Evolutionary conservation across 495 filamentous ascomycete genomes (phyloP), one percentile per base, ranked within the genome.

Genomic region (Acidomyces sp.): DNA sequence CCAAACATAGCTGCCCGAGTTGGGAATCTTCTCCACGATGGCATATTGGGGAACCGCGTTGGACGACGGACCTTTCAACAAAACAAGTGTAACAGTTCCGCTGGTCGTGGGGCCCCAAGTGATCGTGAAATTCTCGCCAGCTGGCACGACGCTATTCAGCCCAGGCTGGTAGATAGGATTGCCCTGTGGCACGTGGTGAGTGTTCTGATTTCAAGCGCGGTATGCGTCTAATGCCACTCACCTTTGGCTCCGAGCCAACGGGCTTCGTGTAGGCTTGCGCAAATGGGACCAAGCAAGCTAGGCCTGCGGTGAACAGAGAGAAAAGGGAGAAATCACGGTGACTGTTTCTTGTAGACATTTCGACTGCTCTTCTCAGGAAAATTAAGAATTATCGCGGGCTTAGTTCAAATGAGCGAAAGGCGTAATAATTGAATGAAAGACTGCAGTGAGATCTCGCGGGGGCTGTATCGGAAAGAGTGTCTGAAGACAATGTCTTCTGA

Each of bases 1-100:
- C 75, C 75, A 82, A 12, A 37, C 29, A 66, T 57, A 81, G 46
- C 44, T 48, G 39, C 79, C 79, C 33, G 48, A 64, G 67, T 82
- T 82, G 49, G 51, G 36, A 54, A 72, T 67, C 27, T 56, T 55
- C 55, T 78, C 67, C 25, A 57, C 74, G 34, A 82, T 63, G 33
- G 72, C 63, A 40, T 62, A 55, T 49, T 75, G 50, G 5, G 71
- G 69, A 20, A 58, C 24, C 15, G 78, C 65, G 59, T 80, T 72
- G 55, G 20, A 58, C 45, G 64, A 62, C 30, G 75, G 74, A 6
- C 78, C 78, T 36, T 65, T 65, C 34, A 81, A 69, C 40, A 83
- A 73, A 31, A 78, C 58, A 34, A 83, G 56, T 4, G 77, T 73
- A 45, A 82, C 58, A 13, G 59, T 62, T 25, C 65, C 67, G 12